Percentiles rank a stretch among this genome's conserved stretches.
Evolutionary conservation across 768 basidiomycete genomes (phyloP).

Genomic region (Clathrus columnatus): DNA sequence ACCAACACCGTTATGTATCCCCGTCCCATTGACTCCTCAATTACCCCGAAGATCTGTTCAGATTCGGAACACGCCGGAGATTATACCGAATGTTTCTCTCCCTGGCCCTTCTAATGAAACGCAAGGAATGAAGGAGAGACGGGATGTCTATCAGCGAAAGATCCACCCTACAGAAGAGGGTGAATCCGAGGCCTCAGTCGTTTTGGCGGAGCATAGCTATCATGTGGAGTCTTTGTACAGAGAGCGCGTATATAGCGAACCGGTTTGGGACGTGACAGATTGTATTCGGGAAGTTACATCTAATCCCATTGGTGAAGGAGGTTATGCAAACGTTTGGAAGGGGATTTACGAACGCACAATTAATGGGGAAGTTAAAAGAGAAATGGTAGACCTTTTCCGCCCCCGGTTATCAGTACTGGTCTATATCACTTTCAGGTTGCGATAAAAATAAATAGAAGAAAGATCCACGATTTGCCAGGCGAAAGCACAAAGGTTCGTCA

Average conservation of each 20-base stretch:
- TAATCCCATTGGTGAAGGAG: background rate
- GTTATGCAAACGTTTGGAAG: conserved; percentile 4
- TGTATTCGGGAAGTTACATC: background rate
- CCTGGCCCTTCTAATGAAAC: too few relatives aligned
- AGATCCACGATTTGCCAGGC: background rate
- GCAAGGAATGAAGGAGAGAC: background rate
- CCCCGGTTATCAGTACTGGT: background rate
- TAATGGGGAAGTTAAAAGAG: background rate
- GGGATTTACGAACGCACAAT: background rate
- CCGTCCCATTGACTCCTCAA: background rate
- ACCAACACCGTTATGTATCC: too few relatives aligned
- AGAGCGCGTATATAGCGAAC: too few relatives aligned
- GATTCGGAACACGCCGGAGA: background rate
- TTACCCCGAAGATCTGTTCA: background rate
- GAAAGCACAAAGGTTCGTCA: background rate
- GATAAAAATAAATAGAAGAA: background rate
- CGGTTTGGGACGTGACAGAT: background rate
- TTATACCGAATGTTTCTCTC: background rate
- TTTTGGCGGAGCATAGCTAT: background rate
- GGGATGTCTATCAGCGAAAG: background rate
- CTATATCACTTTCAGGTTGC: background rate
- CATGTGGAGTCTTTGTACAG: background rate
- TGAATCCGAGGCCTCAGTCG: background rate
- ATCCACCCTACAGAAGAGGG: too few relatives aligned
- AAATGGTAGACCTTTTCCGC: background rate